Evolutionary conservation across 805 yeast genomes (phyloP), one percentile per base, ranked within the genome.

Genomic region (Nakazawaea wickerhamii): DNA sequence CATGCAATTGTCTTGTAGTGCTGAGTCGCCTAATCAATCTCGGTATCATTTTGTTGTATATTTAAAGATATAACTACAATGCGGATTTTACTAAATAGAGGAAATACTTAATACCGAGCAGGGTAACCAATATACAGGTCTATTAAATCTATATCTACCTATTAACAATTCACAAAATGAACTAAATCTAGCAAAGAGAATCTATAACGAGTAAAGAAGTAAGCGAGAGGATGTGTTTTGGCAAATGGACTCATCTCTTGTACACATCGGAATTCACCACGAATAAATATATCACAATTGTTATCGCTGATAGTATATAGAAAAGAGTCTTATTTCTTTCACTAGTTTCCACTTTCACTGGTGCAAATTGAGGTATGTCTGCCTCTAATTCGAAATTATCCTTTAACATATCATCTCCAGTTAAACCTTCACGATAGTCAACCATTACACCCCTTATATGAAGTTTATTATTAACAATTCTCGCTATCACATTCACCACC

Each of bases 301-400:
- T 20, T 4, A 13, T 17, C 18, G 34, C 34, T 7, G 30, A 13
- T 21, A 28, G 19, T 4, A 30, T 26, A 18, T n/a, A 34, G 26
- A 34, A 20, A 3, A 13, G 18, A 6, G 37, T 20, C 27, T 14
- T 21, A 4, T 18, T 22, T 11, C 26, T 20, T 13, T 7, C 11
- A 1, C n/a, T 21, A 7, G 7, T 2, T 15, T 36, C 22, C 11
- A 17, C 23, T 4, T 11, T 15, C 10, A 2, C 13, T 3, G 13
- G 19, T 28, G 5, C 22, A 14, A 37, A 8, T 8, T 22, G 10
- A 13, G 44, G 44, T 13, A 41, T 28, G 5, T 23, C 37, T 7
- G 28, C 30, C 13, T 36, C 41, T 6, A 41, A 23, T 13, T 41
- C 38, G 14, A 41, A 41, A 20, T 31, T 37, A 22, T 41, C 19